A percentile compares a stretch with the other conserved stretches of the same genome.
These are phyloP conservation scores for Erodium maritimum DNA, from an alignment of 345 rosid genomes.

Conservation along the genomic window DNA sequence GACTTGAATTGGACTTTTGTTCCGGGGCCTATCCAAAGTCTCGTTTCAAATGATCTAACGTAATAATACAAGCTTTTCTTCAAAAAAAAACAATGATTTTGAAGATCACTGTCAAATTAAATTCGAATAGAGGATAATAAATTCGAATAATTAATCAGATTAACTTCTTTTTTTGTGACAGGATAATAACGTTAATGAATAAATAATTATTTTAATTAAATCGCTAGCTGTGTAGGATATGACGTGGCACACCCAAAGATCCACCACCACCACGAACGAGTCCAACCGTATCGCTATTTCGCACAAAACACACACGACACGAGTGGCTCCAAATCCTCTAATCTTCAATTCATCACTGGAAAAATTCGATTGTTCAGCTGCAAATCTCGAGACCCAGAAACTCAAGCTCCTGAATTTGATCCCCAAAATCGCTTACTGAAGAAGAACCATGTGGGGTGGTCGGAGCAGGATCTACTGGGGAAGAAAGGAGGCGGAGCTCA, in stretches of 20 bases:
- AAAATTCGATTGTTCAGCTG: background rate
- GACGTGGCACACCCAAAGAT: background rate
- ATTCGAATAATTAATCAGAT: no score
- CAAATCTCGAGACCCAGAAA: background rate
- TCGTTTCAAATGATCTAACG: no score
- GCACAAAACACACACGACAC: background rate
- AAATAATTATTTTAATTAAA: no score
- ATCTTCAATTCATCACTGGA: background rate
- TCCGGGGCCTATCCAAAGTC: no score
- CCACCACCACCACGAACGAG: background rate
- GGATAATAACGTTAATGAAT: no score
- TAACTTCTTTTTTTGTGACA: no score
- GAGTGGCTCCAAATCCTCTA: no score
- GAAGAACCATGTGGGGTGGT: constrained; percentile 37
- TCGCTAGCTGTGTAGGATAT: background rate
- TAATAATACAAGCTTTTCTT: no score
- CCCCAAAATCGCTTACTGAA: background rate
- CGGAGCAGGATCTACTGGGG: constrained; percentile 60
- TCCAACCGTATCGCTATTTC: background rate
- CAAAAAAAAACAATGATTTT: no score
- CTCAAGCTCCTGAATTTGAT: background rate
- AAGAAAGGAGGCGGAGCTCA: constrained; percentile 26
- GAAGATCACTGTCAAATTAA: no score
- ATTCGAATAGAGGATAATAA: no score
- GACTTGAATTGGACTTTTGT: no score